phyloP scores from a whole-genome alignment of 2,329 filamentous ascomycete species.

The Trichoderma sp. region DNA sequence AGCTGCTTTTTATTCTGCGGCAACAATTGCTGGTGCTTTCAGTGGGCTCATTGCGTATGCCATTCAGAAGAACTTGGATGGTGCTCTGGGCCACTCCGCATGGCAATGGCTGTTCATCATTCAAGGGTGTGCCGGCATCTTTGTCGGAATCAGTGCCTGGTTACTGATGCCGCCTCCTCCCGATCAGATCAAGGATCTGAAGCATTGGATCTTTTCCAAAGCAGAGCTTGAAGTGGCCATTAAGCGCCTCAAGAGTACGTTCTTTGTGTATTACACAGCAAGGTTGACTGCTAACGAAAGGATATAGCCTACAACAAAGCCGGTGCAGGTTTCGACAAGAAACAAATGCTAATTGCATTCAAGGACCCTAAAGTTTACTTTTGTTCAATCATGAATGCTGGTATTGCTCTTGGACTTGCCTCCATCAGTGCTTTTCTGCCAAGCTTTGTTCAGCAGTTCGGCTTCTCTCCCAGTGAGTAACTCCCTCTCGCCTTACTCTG shows the following conservation, averaged over 20 bases:
- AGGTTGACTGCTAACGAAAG: neutral
- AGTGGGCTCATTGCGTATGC: neutral
- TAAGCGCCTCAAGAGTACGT: neutral
- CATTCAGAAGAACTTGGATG: neutral
- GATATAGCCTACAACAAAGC: neutral
- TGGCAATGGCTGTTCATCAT: conserved; percentile 11
- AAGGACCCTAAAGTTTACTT: neutral
- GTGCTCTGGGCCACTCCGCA: neutral
- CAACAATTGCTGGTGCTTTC: neutral
- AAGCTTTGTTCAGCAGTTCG: neutral
- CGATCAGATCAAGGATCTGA: neutral
- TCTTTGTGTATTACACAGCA: too few species aligned
- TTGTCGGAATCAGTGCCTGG: neutral
- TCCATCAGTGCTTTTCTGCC: neutral
- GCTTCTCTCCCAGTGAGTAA: neutral
- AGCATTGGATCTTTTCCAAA: neutral
- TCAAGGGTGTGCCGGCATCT: conserved; percentile 5
- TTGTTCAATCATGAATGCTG: neutral
- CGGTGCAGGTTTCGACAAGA: neutral
- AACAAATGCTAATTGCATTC: neutral
- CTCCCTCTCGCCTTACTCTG: too few species aligned
- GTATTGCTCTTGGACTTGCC: neutral
- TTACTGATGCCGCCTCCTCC: neutral
- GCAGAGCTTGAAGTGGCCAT: neutral
- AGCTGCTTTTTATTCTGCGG: neutral